Evolutionary conservation across 2,329 filamentous ascomycete species (phyloP).

Genomic region (Pseudocercospora crystallina): DNA sequence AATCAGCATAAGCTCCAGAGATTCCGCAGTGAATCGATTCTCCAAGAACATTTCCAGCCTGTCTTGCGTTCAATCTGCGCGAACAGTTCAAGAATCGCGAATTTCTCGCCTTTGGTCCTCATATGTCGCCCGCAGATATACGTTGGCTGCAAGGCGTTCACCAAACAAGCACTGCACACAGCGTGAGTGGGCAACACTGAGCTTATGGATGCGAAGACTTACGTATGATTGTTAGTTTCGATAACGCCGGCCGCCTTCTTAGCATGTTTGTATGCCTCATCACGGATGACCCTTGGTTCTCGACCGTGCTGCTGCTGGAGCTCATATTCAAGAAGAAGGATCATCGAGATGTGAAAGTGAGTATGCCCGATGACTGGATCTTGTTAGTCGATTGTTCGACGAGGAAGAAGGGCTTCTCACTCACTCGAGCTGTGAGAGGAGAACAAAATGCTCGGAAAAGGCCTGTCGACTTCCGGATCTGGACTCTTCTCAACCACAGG

Average conservation of each 20-base stretch:
- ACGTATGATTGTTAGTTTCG: constrained; percentile 18
- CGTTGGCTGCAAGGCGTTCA: constrained; percentile 16
- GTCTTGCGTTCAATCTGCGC: constrained; percentile 17
- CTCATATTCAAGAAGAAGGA: constrained; percentile 14
- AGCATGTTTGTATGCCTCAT: constrained; percentile 13
- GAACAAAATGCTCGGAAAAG: constrained; percentile 16
- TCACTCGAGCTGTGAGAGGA: constrained; percentile 17
- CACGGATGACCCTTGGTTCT: constrained; percentile 1
- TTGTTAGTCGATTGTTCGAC: not conserved
- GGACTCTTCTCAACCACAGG: constrained; percentile 9
- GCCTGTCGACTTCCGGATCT: constrained; percentile 12
- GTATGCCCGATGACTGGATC: constrained; percentile 12
- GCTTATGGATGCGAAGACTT: not conserved
- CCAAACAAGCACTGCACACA: constrained; percentile 10
- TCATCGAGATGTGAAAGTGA: constrained; percentile 14
- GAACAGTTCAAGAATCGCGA: constrained; percentile 14
- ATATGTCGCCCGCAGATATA: constrained; percentile 16
- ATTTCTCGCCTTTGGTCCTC: constrained; percentile 18
- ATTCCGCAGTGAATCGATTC: constrained; percentile 14
- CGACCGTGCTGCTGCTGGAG: constrained; percentile 3
- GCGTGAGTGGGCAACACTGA: not conserved
- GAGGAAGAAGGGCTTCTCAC: not conserved
- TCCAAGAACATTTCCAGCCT: constrained; percentile 19
- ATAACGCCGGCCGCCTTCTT: constrained; percentile 11
- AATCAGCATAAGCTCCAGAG: constrained; percentile 14